Evolutionary conservation across 257 asterid genomes (phyloP), one percentile per base, ranked within the genome.

Genomic region (Schizonepeta tenuifolia): DNA sequence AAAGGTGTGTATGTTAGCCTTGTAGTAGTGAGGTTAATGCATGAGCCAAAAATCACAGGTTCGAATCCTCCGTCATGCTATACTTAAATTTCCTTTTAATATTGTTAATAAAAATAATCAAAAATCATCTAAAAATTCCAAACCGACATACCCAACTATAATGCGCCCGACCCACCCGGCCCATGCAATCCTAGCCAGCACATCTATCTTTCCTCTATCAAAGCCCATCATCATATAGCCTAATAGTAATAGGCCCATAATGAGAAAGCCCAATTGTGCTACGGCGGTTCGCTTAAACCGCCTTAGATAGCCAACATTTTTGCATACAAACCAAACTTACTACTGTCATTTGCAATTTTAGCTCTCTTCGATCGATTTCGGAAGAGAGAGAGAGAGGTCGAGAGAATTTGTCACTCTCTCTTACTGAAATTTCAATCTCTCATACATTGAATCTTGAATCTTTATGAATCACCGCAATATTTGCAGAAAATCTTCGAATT

Each of bases 351-450:
- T 44, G 9, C 75, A 21, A 1, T 20, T 15, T 55, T 38, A 38
- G 26, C 67, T 67, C 70, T 75, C 81, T 77, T 72, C 71, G 76
- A 76, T 76, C 81, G 33, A 12, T 20, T 49, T 28, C 18, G 64
- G 1, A 8, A 24, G 51, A 12, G 51, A n/a, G 54, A n/a, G n/a
- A 31, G 63, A 46, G 79, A 28, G 75, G 63, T 64, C 71, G 71
- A 72, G 80, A 51, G 74, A 40, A 1, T 7, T 64, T 21, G 40
- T 64, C 14, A 1, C 13, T 31, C 58, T 9, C 43, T n/a, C 7
- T 14, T 10, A 12, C 4, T 12, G 12, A 9, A 69, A 67, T 24
- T 70, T 56, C 67, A 41, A 4, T 21, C 46, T 31, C 65, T 26
- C 5, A 18, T 4, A 53, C 21, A 1, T 51, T 4, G 9, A 20